Conservation (phyloP, 257 asterid species). For the Solanum pimpinellifolium region DNA sequence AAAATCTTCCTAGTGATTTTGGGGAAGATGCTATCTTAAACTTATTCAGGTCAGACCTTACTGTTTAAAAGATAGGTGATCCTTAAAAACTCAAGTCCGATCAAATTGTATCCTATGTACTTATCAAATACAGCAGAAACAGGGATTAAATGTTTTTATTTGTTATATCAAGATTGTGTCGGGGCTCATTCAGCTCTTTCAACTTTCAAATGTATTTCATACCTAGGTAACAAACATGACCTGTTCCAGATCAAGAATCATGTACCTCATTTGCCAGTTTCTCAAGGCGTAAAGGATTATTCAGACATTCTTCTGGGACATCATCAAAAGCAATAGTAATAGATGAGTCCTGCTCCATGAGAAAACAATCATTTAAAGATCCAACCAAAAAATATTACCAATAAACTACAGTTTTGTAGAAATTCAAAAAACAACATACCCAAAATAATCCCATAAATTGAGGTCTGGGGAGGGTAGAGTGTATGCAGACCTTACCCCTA, state of each 20-base stretch:
- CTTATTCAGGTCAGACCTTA: background rate
- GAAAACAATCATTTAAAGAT: constrained; percentile 5
- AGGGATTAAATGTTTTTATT: background rate
- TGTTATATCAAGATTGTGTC: background rate
- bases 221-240: background rate
- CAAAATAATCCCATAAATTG: background rate
- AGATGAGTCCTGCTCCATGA: constrained; percentile 69
- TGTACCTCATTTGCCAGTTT: constrained; percentile 90
- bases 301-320: constrained; percentile 89
- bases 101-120: background rate
- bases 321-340: constrained; percentile 91
- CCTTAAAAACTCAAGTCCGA: background rate
- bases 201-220: background rate
- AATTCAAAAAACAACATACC: background rate
- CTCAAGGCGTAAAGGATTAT: constrained; percentile 82
- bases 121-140: background rate
- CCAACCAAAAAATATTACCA: background rate
- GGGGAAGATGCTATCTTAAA: background rate
- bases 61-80: background rate
- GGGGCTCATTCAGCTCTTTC: background rate
- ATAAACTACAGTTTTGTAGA: background rate
- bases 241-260: background rate
- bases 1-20: background rate
- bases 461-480: background rate
- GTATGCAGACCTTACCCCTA: background rate